Evolutionary conservation across 2,329 filamentous ascomycete genomes (phyloP).

Genomic region (Fusarium sp.): DNA sequence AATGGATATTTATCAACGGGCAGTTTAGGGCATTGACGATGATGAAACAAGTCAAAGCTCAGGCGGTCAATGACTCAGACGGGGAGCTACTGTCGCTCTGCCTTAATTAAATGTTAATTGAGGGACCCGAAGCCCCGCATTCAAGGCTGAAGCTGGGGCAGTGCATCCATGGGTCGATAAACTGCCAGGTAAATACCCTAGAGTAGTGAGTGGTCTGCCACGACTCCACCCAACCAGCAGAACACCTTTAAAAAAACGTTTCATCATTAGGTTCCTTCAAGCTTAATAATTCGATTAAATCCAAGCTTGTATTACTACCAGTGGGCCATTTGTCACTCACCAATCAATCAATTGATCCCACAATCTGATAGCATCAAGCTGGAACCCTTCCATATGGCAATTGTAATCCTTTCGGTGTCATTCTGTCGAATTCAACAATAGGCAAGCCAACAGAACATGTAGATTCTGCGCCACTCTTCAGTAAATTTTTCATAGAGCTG

Average conservation of each 20-base stretch:
- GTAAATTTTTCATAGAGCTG: too few relatives aligned
- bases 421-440: too few relatives aligned
- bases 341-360: neutral
- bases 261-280: fast-evolving
- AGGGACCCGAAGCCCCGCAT: neutral
- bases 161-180: neutral
- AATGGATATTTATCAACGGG: neutral
- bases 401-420: too few relatives aligned
- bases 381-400: fast-evolving
- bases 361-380: fast-evolving
- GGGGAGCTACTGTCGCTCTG: neutral
- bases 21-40: too few relatives aligned
- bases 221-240: neutral
- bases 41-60: neutral
- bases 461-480: too few relatives aligned
- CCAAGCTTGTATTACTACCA: fast-evolving
- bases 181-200: neutral
- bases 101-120: neutral
- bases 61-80: neutral
- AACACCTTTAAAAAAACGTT: neutral
- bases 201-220: neutral
- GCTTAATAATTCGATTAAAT: too few relatives aligned
- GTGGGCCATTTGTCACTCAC: neutral
- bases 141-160: neutral
- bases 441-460: too few relatives aligned